Percentiles rank a stretch among this genome's conserved stretches.
Evolutionary conservation across 2,329 filamentous ascomycete species (phyloP).

Genomic region (Ophiocordyceps robertsii): DNA sequence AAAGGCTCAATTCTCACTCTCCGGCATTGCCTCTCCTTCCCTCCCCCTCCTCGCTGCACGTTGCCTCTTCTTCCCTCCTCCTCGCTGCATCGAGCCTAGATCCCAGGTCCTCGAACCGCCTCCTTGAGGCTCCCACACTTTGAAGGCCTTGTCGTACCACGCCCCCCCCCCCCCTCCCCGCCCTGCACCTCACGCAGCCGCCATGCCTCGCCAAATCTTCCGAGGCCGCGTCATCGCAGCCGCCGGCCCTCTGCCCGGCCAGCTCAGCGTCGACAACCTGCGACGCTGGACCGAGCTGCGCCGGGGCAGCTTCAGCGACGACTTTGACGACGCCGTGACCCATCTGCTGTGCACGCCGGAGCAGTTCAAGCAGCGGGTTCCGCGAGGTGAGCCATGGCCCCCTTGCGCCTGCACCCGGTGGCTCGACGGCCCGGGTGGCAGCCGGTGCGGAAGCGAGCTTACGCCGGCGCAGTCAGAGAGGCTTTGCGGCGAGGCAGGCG

Average conservation of each 20-base stretch:
- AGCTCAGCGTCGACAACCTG: conserved; percentile 40
- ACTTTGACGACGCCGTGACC: conserved; percentile 44
- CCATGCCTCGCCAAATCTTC: conserved; percentile 31
- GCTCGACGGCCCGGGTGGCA: background rate
- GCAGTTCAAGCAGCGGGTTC: conserved; percentile 37
- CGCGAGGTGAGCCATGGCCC: conserved; percentile 17
- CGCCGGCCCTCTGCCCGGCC: conserved; percentile 41
- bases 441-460: background rate
- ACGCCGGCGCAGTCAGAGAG: conserved; percentile 16
- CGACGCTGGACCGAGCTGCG: conserved; percentile 51
- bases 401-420: background rate
- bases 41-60: too few species aligned
- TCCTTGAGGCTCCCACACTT: too few species aligned
- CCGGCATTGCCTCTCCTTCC: too few species aligned
- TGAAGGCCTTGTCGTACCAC: too few species aligned
- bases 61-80: too few species aligned
- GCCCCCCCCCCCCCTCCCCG: background rate
- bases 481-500: conserved; percentile 20
- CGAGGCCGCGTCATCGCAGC: conserved; percentile 38
- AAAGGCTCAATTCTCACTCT: too few species aligned
- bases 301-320: conserved; percentile 41
- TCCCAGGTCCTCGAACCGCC: too few species aligned
- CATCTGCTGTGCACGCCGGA: conserved; percentile 57
- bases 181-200: background rate
- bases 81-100: too few species aligned